Conservation (phyloP, 352 stramenopile genomes). For the Thalassiosira hispida region DNA sequence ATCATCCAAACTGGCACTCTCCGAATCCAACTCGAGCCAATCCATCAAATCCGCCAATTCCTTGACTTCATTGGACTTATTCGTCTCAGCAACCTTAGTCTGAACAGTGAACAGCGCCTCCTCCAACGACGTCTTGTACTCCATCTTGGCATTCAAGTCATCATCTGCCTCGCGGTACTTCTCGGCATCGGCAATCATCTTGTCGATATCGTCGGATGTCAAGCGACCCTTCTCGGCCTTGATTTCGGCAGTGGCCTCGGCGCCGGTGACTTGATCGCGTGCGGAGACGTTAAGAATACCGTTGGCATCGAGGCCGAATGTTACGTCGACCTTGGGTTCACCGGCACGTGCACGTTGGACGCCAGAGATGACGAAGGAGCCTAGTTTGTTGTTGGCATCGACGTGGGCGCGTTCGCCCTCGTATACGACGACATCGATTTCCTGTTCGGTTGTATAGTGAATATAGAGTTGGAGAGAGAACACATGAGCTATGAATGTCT, state of each 20-base stretch:
- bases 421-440: constrained; percentile 93
- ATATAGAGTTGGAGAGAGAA: background rate
- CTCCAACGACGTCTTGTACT: constrained; percentile 77
- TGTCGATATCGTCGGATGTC: constrained; percentile 88
- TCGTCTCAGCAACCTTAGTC: constrained; percentile 61
- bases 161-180: constrained; percentile 85
- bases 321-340: constrained; percentile 97
- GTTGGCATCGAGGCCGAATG: constrained; percentile 99
- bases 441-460: constrained; percentile 14
- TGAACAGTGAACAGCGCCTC: constrained; percentile 81
- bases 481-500: constrained; percentile 58
- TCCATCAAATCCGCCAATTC: constrained; percentile 82
- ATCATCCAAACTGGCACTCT: constrained; percentile 66
- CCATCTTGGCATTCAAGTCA: constrained; percentile 75
- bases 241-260: constrained; percentile 81
- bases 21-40: constrained; percentile 83
- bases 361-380: constrained; percentile 98
- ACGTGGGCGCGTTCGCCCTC: constrained; percentile 99
- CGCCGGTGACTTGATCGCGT: constrained; percentile 96
- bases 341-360: constrained; percentile 97
- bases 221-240: constrained; percentile 87
- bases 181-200: constrained; percentile 91
- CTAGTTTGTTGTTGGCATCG: constrained; percentile 98
- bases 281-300: constrained; percentile 98
- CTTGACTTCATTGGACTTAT: constrained; percentile 70